Conservation (phyloP, 805 yeast genomes). For the Myxozyma nipponensis region DNA sequence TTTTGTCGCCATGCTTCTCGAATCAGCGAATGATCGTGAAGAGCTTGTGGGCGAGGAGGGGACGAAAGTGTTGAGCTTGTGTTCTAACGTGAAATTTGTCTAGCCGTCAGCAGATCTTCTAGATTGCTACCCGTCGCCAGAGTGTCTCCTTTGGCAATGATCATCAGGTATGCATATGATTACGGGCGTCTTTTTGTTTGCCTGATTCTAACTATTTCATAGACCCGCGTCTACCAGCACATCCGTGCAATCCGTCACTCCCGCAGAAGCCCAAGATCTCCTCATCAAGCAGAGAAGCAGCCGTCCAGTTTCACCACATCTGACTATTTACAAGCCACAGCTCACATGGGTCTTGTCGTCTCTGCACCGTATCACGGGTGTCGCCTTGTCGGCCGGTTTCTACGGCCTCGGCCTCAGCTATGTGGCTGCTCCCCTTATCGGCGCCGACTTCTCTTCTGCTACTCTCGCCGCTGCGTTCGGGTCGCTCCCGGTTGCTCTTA, state of each 20-base stretch:
- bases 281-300: slow-evolving; percentile 75
- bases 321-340: slow-evolving; percentile 87
- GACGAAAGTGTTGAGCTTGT: background rate
- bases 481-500: slow-evolving; percentile 59
- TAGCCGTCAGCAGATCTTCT: slow-evolving; percentile 7
- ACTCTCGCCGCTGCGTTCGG: slow-evolving; percentile 53
- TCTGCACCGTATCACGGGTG: slow-evolving; percentile 85
- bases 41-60: background rate
- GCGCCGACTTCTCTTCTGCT: slow-evolving; percentile 52
- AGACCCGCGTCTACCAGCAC: background rate
- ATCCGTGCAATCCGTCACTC: slow-evolving; percentile 48
- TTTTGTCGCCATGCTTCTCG: background rate
- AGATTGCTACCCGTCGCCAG: slow-evolving; percentile 6
- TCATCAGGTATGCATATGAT: background rate
- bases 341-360: slow-evolving; percentile 77
- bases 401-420: slow-evolving; percentile 73
- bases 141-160: background rate
- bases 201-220: background rate
- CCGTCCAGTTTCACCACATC: slow-evolving; percentile 90
- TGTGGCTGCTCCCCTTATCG: slow-evolving; percentile 64
- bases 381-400: slow-evolving; percentile 63
- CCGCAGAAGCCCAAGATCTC: slow-evolving; percentile 61
- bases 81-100: background rate
- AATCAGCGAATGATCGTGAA: too few species aligned
- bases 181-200: background rate